phyloP scores from a whole-genome alignment of 2,329 filamentous ascomycete species.

The Aspergillus quadricinctus region DNA sequence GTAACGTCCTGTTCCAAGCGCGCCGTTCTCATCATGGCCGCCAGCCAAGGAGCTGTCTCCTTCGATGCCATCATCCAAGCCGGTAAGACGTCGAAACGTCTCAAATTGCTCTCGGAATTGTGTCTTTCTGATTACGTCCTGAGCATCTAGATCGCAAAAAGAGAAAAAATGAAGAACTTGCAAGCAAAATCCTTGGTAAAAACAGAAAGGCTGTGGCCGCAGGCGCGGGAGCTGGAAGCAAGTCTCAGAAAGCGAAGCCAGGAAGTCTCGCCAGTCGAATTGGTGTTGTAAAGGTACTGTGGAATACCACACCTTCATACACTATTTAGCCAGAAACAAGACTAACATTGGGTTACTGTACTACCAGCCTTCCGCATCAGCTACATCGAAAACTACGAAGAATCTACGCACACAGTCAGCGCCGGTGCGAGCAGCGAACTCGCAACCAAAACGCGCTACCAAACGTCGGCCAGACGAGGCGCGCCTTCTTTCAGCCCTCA shows the following conservation, averaged over 20 bases:
- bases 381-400: slow-evolving; percentile 34
- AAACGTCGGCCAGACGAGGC: slow-evolving; percentile 32
- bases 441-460: slow-evolving; percentile 23
- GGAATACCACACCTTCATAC: not conserved
- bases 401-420: slow-evolving; percentile 32
- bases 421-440: slow-evolving; percentile 13
- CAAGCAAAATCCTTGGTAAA: slow-evolving; percentile 56
- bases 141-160: slow-evolving; percentile 46
- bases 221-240: slow-evolving; percentile 37
- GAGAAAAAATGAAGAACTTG: slow-evolving; percentile 54
- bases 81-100: slow-evolving; percentile 33
- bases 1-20: not conserved
- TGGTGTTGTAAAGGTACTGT: slow-evolving; percentile 52
- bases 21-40: slow-evolving; percentile 29
- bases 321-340: not conserved
- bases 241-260: slow-evolving; percentile 40
- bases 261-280: slow-evolving; percentile 56
- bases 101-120: not conserved
- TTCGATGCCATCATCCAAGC: slow-evolving; percentile 52
- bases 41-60: slow-evolving; percentile 35
- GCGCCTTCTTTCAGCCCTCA: slow-evolving; percentile 29
- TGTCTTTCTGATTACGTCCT: not conserved
- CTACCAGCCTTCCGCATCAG: slow-evolving; percentile 38
- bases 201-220: slow-evolving; percentile 48
- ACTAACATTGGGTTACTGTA: slow-evolving; percentile 1